Evolutionary conservation across 257 asterid species (phyloP), one percentile per base, ranked within the genome.

Genomic region (Nicotiana noctiflora): DNA sequence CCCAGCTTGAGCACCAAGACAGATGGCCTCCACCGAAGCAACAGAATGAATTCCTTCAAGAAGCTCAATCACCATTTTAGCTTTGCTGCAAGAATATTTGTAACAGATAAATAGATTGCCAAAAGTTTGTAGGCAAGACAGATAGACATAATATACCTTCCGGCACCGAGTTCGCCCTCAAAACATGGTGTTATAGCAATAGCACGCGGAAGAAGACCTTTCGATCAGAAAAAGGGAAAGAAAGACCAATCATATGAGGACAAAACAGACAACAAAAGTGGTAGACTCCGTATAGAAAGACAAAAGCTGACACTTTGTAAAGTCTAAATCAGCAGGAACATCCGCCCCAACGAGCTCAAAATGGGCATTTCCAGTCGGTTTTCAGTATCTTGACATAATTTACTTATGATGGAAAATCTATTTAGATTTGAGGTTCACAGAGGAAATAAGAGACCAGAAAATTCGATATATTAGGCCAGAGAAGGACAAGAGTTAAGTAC

Each of bases 11-110:
- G 90, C 84, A 82, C 99, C 97, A 60, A 95, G 95, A 87, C 96
- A 88, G 82, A 95, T 84, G 86, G 99, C 99, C 87, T 95, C 99
- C 79, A 91, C 86, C 46, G 99, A 89, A 86, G 98, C 98, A 80
- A 91, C 90, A 84, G 89, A 92, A 88, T 95, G 99, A 88, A 93
- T 91, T 78, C 97, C 98, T 91, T 93, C 97, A 52, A 95, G 98
- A 80, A 95, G 99, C 87, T 91, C 95, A 81, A 93, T 93, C 85
- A 95, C 97, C 96, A 89, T 84, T 88, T 90, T 92, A 82, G 86
- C 82, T 89, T 93, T 95, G 86, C 99, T 95, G 97, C 88, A 84
- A 83, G 76, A 4, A 34, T 49, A 23, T 21, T 44, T 72, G 13
- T 49, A 46, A 72, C 40, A 44, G 59, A 46, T 70, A 70, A 70